Conservation (phyloP, 768 basidiomycete genomes). For the Leucosporidium creatinivorum region DNA sequence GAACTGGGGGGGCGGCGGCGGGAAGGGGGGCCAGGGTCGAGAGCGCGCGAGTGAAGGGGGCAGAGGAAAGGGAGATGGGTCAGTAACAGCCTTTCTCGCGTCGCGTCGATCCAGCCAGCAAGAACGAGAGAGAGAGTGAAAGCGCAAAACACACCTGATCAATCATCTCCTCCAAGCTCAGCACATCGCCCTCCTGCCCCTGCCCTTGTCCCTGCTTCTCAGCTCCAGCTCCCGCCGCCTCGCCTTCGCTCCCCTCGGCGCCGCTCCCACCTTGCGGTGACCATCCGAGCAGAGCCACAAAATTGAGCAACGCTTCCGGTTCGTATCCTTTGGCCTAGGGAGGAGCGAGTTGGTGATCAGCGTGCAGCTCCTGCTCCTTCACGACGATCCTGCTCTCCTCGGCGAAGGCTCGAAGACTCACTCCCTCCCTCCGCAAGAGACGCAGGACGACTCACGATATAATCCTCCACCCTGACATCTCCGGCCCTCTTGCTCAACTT, state of each 20-base stretch:
- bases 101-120: neutral
- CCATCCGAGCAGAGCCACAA: constrained; percentile 93
- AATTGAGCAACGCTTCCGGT: constrained; percentile 78
- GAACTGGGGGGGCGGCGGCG: constrained; percentile 50
- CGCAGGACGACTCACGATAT: constrained; percentile 54
- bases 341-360: too few species aligned
- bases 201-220: neutral
- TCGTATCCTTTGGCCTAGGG: constrained; percentile 78
- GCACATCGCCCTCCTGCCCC: constrained; percentile 17
- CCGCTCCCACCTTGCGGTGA: constrained; percentile 51
- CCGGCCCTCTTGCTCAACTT: constrained; percentile 95
- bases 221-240: constrained; percentile 36
- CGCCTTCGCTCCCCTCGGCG: constrained; percentile 26
- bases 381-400: neutral
- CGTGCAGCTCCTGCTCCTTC: neutral
- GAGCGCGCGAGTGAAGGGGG: too few species aligned
- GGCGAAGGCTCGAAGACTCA: too few species aligned
- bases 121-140: neutral
- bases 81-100: neutral
- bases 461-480: constrained; percentile 77
- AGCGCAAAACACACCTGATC: neutral
- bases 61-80: neutral
- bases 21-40: too few species aligned
- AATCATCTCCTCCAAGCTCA: constrained; percentile 56
- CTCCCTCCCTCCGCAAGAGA: too few species aligned